Evolutionary conservation across 345 rosid genomes (phyloP).

Genomic region (Laguncularia racemosa): DNA sequence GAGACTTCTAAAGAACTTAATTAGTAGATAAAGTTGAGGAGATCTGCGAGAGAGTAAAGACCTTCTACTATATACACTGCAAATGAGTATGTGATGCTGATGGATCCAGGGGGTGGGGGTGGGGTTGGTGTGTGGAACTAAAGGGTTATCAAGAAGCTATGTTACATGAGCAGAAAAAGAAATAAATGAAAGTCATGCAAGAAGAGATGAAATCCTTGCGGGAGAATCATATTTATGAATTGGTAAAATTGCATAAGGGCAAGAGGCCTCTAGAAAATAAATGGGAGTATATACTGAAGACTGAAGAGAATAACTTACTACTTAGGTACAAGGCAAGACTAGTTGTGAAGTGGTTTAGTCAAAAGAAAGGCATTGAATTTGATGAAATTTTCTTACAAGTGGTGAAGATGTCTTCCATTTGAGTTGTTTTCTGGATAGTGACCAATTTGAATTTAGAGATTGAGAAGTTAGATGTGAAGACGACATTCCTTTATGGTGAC

Average conservation of each 20-base stretch:
- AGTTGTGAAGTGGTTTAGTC: neutral
- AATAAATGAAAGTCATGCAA: neutral
- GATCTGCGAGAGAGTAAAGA: neutral
- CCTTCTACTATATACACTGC: neutral
- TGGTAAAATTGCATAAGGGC: neutral
- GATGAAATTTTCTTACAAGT: too few relatives aligned
- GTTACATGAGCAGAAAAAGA: neutral
- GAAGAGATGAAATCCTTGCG: neutral
- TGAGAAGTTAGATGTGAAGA: too few relatives aligned
- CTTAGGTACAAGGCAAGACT: neutral
- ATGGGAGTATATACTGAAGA: neutral
- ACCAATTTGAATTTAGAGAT: too few relatives aligned
- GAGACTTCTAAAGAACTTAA: too few relatives aligned
- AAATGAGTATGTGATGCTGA: neutral
- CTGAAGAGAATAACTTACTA: neutral
- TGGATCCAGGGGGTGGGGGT: neutral
- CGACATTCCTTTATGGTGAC: too few relatives aligned
- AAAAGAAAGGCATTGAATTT: too few relatives aligned
- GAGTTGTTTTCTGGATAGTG: too few relatives aligned
- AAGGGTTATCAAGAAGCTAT: neutral
- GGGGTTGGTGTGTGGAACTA: too few relatives aligned
- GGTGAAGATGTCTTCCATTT: too few relatives aligned
- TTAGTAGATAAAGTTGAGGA: too few relatives aligned
- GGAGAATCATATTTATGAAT: neutral
- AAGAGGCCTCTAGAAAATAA: neutral